A percentile compares a stretch with the other conserved stretches of the same genome.
These are phyloP conservation scores for Saccharomyces uvarum DNA, from an alignment of 1,139 yeast genomes.

Conservation along the genomic window DNA sequence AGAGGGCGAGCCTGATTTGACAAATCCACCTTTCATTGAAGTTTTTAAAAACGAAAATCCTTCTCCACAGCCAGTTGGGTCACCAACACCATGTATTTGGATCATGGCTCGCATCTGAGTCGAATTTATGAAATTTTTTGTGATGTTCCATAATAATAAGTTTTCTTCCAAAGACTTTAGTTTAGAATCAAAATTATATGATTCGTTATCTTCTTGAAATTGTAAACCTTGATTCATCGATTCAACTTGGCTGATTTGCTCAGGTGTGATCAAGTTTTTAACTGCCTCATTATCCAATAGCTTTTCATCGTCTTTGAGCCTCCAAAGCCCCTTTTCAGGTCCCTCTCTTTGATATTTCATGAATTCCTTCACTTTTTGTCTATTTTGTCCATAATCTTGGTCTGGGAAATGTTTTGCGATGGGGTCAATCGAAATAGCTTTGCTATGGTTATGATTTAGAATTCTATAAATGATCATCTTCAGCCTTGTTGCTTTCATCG, in stretches of 20 bases:
- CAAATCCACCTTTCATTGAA: constrained; percentile 91
- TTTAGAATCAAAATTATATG: constrained; percentile 42
- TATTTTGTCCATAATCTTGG: constrained; percentile 93
- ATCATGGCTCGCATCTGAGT: constrained; percentile 97
- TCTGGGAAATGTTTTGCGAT: constrained; percentile 92
- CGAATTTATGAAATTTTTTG: constrained; percentile 84
- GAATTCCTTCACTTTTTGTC: constrained; percentile 91
- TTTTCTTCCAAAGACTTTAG: constrained; percentile 65
- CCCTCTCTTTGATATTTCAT: constrained; percentile 97
- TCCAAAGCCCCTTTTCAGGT: constrained; percentile 94
- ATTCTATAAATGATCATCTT: constrained; percentile 92
- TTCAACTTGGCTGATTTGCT: constrained; percentile 79
- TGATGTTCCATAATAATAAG: constrained; percentile 86
- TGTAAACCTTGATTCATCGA: constrained; percentile 93
- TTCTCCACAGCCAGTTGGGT: constrained; percentile 86
- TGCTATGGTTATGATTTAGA: constrained; percentile 65
- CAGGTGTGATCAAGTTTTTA: constrained; percentile 84
- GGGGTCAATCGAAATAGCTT: constrained; percentile 77
- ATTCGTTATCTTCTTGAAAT: constrained; percentile 62
- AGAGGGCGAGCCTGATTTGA: constrained; percentile 40
- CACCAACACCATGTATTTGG: constrained; percentile 94
- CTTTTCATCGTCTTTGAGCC: constrained; percentile 63
- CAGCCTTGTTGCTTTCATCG: constrained; percentile 81
- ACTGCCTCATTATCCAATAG: constrained; percentile 74
- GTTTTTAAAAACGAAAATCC: constrained; percentile 86